Evolutionary conservation across 352 stramenopile species (phyloP).

Genomic region (Halophytophthora batemanensis): DNA sequence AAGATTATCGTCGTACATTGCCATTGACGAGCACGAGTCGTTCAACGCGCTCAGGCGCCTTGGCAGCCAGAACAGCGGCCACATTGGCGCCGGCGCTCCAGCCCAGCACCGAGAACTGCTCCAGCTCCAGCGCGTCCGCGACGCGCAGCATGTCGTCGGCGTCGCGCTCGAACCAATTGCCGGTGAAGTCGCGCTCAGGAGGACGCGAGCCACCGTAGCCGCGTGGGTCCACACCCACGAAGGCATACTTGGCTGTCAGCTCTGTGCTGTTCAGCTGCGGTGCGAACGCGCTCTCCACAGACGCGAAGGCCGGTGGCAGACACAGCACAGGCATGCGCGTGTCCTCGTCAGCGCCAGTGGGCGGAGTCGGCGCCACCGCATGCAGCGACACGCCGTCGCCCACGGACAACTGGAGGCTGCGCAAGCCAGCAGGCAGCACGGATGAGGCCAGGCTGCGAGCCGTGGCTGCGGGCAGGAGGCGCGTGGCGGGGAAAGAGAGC

Average conservation of each 20-base stretch:
- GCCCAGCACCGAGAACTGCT: conserved; percentile 71
- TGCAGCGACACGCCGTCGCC: conserved; percentile 41
- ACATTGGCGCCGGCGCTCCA: conserved; percentile 79
- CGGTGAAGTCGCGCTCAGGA: conserved; percentile 43
- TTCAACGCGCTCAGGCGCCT: conserved; percentile 59
- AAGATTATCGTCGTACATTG: conserved; percentile 45
- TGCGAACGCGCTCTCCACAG: conserved; percentile 56
- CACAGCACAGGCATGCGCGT: conserved; percentile 48
- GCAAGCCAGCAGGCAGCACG: conserved; percentile 11
- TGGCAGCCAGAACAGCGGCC: conserved; percentile 62
- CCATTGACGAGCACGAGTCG: conserved; percentile 76
- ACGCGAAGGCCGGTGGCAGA: conserved; percentile 64
- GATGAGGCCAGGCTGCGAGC: conserved; percentile 3
- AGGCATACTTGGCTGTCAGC: conserved; percentile 45
- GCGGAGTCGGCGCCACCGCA: conserved; percentile 25
- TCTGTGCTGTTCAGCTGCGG: conserved; percentile 44
- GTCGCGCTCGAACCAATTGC: conserved; percentile 63
- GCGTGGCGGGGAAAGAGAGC: conserved; percentile 1
- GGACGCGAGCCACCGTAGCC: conserved; percentile 49
- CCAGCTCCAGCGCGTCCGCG: conserved; percentile 55
- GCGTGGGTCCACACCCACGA: conserved; percentile 68
- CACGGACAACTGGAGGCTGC: conserved; percentile 37
- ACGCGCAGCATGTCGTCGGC: conserved; percentile 62
- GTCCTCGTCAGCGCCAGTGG: neutral
- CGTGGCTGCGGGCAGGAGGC: conserved; percentile 5